phyloP scores from a whole-genome alignment of 441 rosid genomes.

The Omphalea diandra region DNA sequence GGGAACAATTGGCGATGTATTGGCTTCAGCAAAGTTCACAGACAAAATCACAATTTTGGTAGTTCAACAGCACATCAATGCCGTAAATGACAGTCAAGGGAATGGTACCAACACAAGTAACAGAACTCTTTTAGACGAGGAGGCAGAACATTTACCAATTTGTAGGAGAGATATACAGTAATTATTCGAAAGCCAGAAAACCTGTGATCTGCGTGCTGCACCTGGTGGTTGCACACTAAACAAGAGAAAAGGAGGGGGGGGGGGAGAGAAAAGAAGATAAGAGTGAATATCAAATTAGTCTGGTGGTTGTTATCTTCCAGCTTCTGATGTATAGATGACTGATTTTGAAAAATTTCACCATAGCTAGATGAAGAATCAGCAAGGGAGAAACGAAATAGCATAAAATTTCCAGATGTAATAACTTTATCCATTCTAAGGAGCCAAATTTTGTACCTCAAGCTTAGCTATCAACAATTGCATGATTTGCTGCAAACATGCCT shows the following conservation, averaged over 20 bases:
- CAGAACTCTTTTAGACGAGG: not conserved
- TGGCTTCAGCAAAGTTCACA: conserved; percentile 23
- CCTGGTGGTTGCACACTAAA: not conserved
- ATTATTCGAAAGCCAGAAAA: conserved; percentile 1
- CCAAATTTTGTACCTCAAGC: not conserved
- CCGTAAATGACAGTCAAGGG: not conserved
- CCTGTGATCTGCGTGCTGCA: conserved; percentile 10
- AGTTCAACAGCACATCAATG: conserved; percentile 34
- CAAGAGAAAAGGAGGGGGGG: not conserved
- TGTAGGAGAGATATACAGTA: not conserved
- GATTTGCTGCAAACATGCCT: conserved; percentile 20
- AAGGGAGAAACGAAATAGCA: not conserved
- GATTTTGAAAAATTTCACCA: not conserved
- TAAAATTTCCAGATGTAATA: not conserved
- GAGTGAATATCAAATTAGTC: not conserved
- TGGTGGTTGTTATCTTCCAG: conserved; percentile 2
- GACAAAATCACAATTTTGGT: conserved; percentile 41
- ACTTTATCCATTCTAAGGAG: not conserved
- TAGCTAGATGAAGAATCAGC: not conserved
- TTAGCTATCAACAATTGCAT: conserved; percentile 2
- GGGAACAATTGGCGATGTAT: conserved; percentile 28
- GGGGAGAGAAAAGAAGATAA: not conserved
- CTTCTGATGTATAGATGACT: not conserved
- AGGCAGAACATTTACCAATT: conserved; percentile 14
- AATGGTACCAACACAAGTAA: not conserved